Evolutionary conservation across 2,329 filamentous ascomycete genomes (phyloP), one percentile per base, ranked within the genome.

Genomic region (Penicillium griseofulvum): DNA sequence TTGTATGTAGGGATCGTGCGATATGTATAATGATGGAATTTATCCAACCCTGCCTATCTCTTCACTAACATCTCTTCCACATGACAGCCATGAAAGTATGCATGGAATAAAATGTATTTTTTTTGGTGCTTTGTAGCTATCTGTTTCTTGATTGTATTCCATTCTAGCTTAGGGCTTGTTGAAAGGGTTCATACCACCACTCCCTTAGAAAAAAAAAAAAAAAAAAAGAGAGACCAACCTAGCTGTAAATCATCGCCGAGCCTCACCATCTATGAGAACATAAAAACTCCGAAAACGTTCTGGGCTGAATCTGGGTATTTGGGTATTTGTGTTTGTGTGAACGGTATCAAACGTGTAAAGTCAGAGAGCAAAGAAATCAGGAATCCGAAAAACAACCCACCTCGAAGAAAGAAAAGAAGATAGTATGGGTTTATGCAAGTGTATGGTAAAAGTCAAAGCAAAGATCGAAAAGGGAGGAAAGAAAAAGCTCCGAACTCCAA

Each of bases 211-310:
- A 44, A 29, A n/a, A 14, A 28, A 44, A 29, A 14, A 28, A 44
- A 29, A 14, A 28, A 44, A 29, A 50, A 47, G 29, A 50, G 19
- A 50, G 29, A 44, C 29, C 12, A 50, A 44, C 48, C 48, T 43
- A 31, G 29, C 48, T 43, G 38, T 50, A 34, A 44, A 50, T 43
- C 28, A 34, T 33, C 4, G 19, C 38, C 49, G 56, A 42, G 54
- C 56, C 58, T 50, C 55, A 22, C 62, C 49, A 48, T 65, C 63
- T 65, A 65, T 65, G 55, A 52, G 49, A 39, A 54, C 28, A 50
- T 34, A 54, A 57, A 47, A 45, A 50, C 49, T 49, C 42, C 31
- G 42, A 51, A 49, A 53, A 42, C 52, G 43, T 55, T 55, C 52
- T 38, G 58, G 37, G 41, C 45, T 58, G 53, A 54, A 51, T 53